Evolutionary conservation across 192 early-diverging fungal species (phyloP).

Genomic region (Coemansia biformis): DNA sequence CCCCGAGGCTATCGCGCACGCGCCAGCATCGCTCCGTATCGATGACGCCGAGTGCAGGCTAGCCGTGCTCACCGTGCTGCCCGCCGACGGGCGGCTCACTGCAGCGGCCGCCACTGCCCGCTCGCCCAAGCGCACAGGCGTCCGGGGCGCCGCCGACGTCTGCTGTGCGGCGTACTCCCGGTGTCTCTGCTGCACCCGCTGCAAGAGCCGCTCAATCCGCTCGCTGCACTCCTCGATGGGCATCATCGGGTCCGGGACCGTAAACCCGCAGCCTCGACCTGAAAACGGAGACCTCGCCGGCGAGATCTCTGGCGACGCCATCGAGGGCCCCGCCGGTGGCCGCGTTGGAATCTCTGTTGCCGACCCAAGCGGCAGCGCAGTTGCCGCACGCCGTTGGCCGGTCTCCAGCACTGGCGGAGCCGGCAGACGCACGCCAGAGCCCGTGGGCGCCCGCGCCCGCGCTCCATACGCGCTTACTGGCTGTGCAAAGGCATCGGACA

Average conservation of each 20-base stretch:
- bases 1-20: too few species aligned
- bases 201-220: slow-evolving; percentile 27
- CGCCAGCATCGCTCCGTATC: too few species aligned
- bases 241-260: slow-evolving; percentile 15
- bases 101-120: background rate
- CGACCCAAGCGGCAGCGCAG: slow-evolving; percentile 1
- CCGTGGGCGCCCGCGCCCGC: background rate
- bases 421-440: background rate
- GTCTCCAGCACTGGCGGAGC: background rate
- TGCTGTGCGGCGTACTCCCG: slow-evolving; percentile 11
- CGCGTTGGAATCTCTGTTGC: too few species aligned
- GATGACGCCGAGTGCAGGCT: slow-evolving; percentile 4
- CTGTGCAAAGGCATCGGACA: background rate
- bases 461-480: background rate
- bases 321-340: too few species aligned
- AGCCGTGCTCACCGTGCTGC: slow-evolving; percentile 24
- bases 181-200: slow-evolving; percentile 26
- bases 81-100: background rate
- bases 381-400: background rate
- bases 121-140: slow-evolving; percentile 26
- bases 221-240: slow-evolving; percentile 26
- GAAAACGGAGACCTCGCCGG: too few species aligned
- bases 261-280: too few species aligned
- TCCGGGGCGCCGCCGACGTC: slow-evolving; percentile 15
- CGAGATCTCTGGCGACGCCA: too few species aligned